Conservation (phyloP, 192 early-diverging fungal species). For the Pilaira anomala region DNA sequence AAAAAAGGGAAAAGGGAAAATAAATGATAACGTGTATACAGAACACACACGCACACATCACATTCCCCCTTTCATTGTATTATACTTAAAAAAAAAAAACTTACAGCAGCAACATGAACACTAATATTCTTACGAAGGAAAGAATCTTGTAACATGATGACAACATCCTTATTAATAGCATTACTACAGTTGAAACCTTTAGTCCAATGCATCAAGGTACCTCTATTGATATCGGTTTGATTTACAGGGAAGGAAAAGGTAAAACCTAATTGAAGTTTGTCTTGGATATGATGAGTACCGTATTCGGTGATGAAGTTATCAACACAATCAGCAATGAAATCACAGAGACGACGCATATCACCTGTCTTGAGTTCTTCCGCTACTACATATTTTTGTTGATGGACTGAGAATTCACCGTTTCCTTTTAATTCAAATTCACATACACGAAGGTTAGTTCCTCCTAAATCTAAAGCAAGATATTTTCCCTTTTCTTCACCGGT, state of each 20-base stretch:
- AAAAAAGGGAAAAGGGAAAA: background rate
- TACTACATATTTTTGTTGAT: slow-evolving; percentile 76
- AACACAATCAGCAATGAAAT: slow-evolving; percentile 87
- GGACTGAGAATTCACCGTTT: slow-evolving; percentile 62
- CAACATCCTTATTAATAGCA: slow-evolving; percentile 74
- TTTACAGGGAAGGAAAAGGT: slow-evolving; percentile 95
- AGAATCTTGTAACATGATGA: slow-evolving; percentile 76
- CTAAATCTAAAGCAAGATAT: slow-evolving; percentile 91
- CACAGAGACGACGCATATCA: slow-evolving; percentile 56
- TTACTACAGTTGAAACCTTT: slow-evolving; percentile 84
- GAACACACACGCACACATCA: background rate
- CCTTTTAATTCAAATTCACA: slow-evolving; percentile 81
- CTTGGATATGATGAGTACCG: slow-evolving; percentile 49
- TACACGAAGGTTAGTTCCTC: slow-evolving; percentile 94
- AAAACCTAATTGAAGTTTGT: slow-evolving; percentile 69
- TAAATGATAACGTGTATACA: background rate
- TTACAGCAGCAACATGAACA: slow-evolving; percentile 56
- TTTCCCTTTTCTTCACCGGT: slow-evolving; percentile 83
- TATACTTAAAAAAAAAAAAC: slow-evolving; percentile 5
- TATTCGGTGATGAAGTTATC: slow-evolving; percentile 65
- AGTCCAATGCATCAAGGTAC: slow-evolving; percentile 73
- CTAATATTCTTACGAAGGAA: slow-evolving; percentile 69
- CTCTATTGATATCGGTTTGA: slow-evolving; percentile 73
- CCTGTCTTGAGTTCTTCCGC: slow-evolving; percentile 61
- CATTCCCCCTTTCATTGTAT: background rate